phyloP scores from a whole-genome alignment of 257 asterid genomes.

The Scutellaria barbata region DNA sequence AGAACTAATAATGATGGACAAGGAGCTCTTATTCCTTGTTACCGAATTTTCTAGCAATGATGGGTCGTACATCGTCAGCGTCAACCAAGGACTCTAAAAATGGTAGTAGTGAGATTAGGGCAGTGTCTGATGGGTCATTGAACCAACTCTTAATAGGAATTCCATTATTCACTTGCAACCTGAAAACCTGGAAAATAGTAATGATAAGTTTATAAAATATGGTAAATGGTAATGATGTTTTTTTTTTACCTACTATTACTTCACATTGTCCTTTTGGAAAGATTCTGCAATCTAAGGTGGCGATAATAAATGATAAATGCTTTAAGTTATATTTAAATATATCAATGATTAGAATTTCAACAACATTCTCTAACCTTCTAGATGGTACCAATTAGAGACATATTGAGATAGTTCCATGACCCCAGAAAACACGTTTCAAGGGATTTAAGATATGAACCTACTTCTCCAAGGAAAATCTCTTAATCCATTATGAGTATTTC shows the following conservation, averaged over 20 bases:
- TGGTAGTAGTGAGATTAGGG: constrained; percentile 81
- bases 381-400: neutral
- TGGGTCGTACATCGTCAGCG: constrained; percentile 92
- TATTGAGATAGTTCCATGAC: constrained; percentile 21
- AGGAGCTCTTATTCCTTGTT: constrained; percentile 94
- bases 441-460: constrained; percentile 16
- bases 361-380: constrained; percentile 17
- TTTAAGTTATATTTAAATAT: neutral
- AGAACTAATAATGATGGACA: constrained; percentile 58
- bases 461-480: neutral
- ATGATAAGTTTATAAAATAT: constrained; percentile 20
- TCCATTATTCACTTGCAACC: constrained; percentile 95
- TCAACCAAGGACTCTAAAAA: constrained; percentile 87
- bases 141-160: constrained; percentile 99
- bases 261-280: constrained; percentile 20
- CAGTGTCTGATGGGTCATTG: constrained; percentile 85
- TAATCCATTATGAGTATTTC: constrained; percentile 24
- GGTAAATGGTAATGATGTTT: neutral
- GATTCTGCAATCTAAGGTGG: constrained; percentile 11
- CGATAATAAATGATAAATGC: neutral
- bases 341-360: neutral
- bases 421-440: constrained; percentile 8
- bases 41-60: constrained; percentile 93
- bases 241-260: neutral
- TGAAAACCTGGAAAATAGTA: constrained; percentile 74